Conservation (phyloP, 2,329 filamentous ascomycete species). For the Aureobasidium sp. region DNA sequence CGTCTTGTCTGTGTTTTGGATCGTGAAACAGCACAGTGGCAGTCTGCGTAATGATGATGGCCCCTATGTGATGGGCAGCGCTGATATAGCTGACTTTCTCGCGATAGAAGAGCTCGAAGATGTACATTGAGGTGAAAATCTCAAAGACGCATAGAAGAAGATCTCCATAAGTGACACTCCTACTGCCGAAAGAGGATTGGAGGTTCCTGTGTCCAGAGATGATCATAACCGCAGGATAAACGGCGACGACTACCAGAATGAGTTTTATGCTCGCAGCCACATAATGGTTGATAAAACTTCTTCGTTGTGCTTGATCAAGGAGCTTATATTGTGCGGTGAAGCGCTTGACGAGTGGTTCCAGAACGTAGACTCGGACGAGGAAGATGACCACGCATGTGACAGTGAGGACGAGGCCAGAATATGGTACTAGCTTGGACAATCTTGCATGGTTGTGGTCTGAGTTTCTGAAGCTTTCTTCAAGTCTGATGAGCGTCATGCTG, state of each 20-base stretch:
- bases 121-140: constrained; percentile 40
- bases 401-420: constrained; percentile 23
- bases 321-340: constrained; percentile 29
- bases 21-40: constrained; percentile 36
- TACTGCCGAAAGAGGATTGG: background rate
- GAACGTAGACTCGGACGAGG: constrained; percentile 28
- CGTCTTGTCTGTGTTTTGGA: constrained; percentile 25
- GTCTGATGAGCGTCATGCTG: background rate
- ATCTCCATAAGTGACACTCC: constrained; percentile 36
- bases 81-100: constrained; percentile 36
- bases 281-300: constrained; percentile 43
- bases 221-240: constrained; percentile 38
- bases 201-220: constrained; percentile 24
- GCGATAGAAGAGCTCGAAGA: constrained; percentile 41
- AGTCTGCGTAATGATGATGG: constrained; percentile 36
- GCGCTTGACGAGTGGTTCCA: constrained; percentile 27
- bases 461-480: background rate
- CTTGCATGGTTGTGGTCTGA: background rate
- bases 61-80: constrained; percentile 36
- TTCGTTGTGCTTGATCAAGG: constrained; percentile 31
- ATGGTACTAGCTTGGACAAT: constrained; percentile 16
- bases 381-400: constrained; percentile 21
- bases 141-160: constrained; percentile 35
- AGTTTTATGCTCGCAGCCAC: constrained; percentile 39
- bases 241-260: constrained; percentile 33